A percentile compares a stretch with the other conserved stretches of the same genome.
phyloP scores from a whole-genome alignment of 225 moss, liverwort and hornwort genomes.

The Ulota crispa region DNA sequence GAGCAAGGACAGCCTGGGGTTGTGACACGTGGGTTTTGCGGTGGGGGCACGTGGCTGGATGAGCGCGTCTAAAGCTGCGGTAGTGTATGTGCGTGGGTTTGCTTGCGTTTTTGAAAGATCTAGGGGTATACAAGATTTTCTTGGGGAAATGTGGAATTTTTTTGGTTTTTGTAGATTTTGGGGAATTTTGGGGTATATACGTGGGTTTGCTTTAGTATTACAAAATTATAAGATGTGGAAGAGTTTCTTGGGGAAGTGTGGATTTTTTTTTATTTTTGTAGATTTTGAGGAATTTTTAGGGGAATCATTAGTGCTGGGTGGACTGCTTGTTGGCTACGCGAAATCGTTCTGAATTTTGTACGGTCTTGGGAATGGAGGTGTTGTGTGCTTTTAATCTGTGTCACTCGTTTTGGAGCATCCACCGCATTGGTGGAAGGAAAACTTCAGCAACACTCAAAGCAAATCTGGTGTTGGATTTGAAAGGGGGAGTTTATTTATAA shows the following conservation, averaged over 20 bases:
- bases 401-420: too few species aligned
- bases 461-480: too few species aligned
- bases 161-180: background rate
- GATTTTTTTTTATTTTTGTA: accelerated
- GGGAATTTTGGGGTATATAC: background rate
- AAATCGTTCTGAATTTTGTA: background rate
- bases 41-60: slow-evolving; percentile 11
- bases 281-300: background rate
- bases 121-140: background rate
- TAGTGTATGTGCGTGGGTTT: background rate
- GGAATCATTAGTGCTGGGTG: background rate
- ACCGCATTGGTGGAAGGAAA: too few species aligned
- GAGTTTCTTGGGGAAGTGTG: accelerated
- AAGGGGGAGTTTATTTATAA: too few species aligned
- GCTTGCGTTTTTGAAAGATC: background rate
- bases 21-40: background rate
- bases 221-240: background rate
- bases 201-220: background rate
- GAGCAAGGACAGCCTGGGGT: background rate
- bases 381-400: too few species aligned
- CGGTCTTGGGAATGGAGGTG: too few species aligned
- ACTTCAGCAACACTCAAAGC: too few species aligned
- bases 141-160: accelerated
- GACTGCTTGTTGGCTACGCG: background rate
- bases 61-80: background rate